Conservation (phyloP, 768 basidiomycete species). For the Sporobolomyces phaffii region DNA sequence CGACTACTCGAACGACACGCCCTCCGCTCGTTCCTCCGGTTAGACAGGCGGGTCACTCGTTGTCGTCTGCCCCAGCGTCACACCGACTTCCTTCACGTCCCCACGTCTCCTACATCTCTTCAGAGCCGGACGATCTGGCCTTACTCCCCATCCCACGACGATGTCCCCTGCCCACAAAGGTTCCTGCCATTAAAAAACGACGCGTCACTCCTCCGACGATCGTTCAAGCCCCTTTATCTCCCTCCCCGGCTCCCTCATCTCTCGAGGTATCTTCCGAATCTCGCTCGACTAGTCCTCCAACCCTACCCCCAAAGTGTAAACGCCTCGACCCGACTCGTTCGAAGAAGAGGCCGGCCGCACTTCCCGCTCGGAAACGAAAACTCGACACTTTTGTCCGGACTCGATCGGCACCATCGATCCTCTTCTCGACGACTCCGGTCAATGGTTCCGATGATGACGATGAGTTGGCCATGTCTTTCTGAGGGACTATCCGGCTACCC, state of each 20-base stretch:
- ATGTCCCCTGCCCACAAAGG: background rate
- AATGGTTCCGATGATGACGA: slow-evolving; percentile 2
- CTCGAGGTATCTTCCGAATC: background rate
- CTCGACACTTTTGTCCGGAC: background rate
- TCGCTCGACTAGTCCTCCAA: background rate
- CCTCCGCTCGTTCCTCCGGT: background rate
- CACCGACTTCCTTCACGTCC: background rate
- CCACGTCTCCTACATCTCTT: background rate
- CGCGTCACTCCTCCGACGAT: background rate
- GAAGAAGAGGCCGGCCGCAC: no score
- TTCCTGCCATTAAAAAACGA: background rate
- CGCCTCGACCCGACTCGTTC: no score
- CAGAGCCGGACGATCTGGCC: background rate
- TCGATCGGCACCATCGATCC: background rate
- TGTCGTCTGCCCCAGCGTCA: no score
- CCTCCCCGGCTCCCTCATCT: background rate
- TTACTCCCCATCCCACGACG: background rate
- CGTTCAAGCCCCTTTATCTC: background rate
- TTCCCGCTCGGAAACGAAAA: background rate
- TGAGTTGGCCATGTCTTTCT: background rate
- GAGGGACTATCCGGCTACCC: background rate
- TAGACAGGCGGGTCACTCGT: background rate
- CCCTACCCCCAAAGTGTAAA: no score
- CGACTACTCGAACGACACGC: no score
- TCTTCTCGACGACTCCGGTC: no score